These are phyloP conservation scores for Ceratobasidium sp. DNA, from an alignment of 1,284 basidiomycete genomes.

Conservation along the genomic window DNA sequence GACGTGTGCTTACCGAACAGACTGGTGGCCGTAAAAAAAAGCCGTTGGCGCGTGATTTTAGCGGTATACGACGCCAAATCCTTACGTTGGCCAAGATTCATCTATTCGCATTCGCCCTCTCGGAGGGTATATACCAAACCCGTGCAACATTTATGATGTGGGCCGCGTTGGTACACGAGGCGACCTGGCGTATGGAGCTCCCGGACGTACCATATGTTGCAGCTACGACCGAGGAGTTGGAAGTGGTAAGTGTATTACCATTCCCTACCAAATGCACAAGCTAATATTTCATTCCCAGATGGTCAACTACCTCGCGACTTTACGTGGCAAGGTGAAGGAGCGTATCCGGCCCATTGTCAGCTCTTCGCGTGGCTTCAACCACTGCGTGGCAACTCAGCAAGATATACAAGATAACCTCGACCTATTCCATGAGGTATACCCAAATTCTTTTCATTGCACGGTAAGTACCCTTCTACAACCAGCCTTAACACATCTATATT, in stretches of 20 bases:
- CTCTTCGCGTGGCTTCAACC: neutral
- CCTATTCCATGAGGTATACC: conserved; percentile 1
- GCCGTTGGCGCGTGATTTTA: conserved; percentile 2
- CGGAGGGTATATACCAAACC: conserved; percentile 6
- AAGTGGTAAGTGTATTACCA: conserved; percentile 1
- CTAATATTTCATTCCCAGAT: neutral
- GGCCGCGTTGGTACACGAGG: conserved; percentile 3
- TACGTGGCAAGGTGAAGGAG: conserved; percentile 26
- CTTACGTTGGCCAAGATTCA: conserved; percentile 6
- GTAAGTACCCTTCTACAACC: neutral
- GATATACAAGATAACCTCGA: conserved; percentile 6
- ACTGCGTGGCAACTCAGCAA: neutral
- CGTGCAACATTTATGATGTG: neutral
- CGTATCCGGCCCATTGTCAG: neutral
- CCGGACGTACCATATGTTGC: neutral
- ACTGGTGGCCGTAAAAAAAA: conserved; percentile 6
- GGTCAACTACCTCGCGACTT: conserved; percentile 22
- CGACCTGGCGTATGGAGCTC: neutral
- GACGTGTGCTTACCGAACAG: too few relatives aligned
- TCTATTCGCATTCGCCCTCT: conserved; percentile 9
- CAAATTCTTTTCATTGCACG: conserved; percentile 35
- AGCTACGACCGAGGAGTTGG: neutral
- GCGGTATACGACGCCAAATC: neutral
- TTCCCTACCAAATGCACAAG: too few relatives aligned
- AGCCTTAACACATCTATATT: neutral